Base-by-base conservation (phyloP, 805 yeast species). In the Candida manassasensis region DNA sequence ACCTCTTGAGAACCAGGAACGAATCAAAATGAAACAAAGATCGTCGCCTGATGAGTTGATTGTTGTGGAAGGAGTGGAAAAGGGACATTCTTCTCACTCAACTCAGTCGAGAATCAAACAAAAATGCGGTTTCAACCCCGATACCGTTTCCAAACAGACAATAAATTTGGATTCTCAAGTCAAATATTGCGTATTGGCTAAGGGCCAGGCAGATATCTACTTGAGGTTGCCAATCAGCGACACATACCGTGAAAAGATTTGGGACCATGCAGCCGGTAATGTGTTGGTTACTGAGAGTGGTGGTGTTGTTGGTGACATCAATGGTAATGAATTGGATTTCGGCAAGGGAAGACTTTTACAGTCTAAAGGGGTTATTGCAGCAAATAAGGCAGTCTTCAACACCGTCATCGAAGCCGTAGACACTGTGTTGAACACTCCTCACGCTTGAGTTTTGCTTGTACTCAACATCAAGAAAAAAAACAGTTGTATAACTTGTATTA, bases 261-360 rank as follows among this genome's bases (percentile, higher is more conserved):
- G 98, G 97, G 99, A 93, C 61, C 99, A 93, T 57, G 97, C 97
- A 13, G 94, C 97, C 2, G 99, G 98, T 3, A 82, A 84, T 50
- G 69, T 90, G 10, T 71, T 93, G 41, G 80, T 94, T 30, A 70
- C 74, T 22, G 98, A 94, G 59, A 84, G 94, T 48, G 97, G 97
- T 28, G 98, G 98, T 5, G 57, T 67, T 33, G 97, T 93, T 9
- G 78, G 90, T 11, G 98, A 93, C 53, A 77, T 90, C 59, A 59
- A 73, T 37, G 96, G 96, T 13, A 67, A 67, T 9, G 68, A 71
- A 16, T 71, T 93, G 38, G 80, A 90, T 52, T 93, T 93, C 49
- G 88, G 96, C 6, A 66, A 69, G 27, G 99, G 99, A 5, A 77
- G 97, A 53, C 76, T 78, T 24, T 72, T 93, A 43, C 54, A 71